These are phyloP conservation scores for Fraxinus paxiana DNA, from an alignment of 305 asterid genomes.

Conservation along the genomic window DNA sequence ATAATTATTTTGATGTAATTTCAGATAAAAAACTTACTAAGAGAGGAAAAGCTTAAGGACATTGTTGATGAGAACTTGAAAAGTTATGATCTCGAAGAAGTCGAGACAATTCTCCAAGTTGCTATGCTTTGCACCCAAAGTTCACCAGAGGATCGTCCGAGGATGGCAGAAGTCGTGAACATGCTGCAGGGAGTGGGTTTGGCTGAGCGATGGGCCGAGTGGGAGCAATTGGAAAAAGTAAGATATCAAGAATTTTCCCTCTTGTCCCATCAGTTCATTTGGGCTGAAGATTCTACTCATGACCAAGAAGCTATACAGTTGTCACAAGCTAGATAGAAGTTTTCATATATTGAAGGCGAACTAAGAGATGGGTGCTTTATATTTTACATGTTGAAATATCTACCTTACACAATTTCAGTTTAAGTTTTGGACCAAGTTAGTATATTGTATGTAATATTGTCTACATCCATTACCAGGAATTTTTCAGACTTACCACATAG, in stretches of 20 bases:
- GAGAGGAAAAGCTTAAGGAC: constrained; percentile 61
- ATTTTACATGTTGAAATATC: background rate
- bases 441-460: background rate
- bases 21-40: constrained; percentile 65
- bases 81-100: constrained; percentile 48
- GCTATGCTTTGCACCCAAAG: constrained; percentile 82
- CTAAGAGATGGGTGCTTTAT: background rate
- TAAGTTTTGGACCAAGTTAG: background rate
- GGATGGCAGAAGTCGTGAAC: constrained; percentile 60
- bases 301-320: constrained; percentile 78
- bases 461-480: background rate
- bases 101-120: constrained; percentile 67
- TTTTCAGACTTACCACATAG: background rate
- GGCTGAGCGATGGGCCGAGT: constrained; percentile 85
- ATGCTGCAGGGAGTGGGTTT: constrained; percentile 78
- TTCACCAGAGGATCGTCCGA: constrained; percentile 76
- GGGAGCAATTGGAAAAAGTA: constrained; percentile 73
- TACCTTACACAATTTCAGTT: background rate
- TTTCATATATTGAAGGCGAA: background rate
- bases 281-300: constrained; percentile 70
- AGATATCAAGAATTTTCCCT: constrained; percentile 46
- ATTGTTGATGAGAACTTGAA: constrained; percentile 60
- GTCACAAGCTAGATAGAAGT: constrained; percentile 67
- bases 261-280: constrained; percentile 49
- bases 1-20: background rate